These are phyloP conservation scores for Solanum chiquidenum DNA, from an alignment of 257 asterid species.

Conservation along the genomic window DNA sequence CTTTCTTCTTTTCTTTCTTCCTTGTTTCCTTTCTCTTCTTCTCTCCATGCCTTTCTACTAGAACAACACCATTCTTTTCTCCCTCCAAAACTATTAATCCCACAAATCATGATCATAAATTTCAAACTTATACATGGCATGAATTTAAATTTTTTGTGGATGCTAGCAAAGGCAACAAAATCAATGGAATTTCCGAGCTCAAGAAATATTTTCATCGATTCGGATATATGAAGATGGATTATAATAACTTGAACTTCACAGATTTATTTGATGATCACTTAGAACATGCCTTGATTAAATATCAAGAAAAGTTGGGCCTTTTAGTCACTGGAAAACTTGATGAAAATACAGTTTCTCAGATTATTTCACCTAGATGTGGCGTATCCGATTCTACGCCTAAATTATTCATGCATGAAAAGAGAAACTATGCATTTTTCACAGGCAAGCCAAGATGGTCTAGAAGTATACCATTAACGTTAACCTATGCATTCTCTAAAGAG, in stretches of 20 bases:
- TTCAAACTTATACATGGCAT: no score
- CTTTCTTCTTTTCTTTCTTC: conserved; percentile 4
- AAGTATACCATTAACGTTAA: conserved; percentile 47
- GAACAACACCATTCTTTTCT: conserved; percentile 13
- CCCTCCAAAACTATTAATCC: neutral
- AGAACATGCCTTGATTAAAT: conserved; percentile 36
- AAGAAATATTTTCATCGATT: conserved; percentile 49
- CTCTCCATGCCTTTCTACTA: conserved; percentile 20
- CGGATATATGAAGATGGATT: conserved; percentile 34
- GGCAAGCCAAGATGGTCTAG: conserved; percentile 64
- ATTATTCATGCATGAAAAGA: neutral
- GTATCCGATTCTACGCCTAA: conserved; percentile 23
- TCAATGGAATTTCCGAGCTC: conserved; percentile 42
- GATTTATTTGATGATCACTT: conserved; percentile 41
- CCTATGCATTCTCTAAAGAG: conserved; percentile 47
- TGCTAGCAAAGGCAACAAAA: conserved; percentile 31
- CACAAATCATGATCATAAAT: no score
- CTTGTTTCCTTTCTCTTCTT: conserved; percentile 14
- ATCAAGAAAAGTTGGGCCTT: conserved; percentile 45
- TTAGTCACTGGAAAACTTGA: conserved; percentile 37
- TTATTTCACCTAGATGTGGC: conserved; percentile 67
- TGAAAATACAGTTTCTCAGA: conserved; percentile 18
- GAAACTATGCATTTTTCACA: conserved; percentile 38
- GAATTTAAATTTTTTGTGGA: neutral
- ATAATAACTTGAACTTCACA: conserved; percentile 3